A percentile compares a stretch with the other conserved stretches of the same genome.
Evolutionary conservation across 108 stramenopile genomes (phyloP).

Genomic region (Thalassiosira profunda): DNA sequence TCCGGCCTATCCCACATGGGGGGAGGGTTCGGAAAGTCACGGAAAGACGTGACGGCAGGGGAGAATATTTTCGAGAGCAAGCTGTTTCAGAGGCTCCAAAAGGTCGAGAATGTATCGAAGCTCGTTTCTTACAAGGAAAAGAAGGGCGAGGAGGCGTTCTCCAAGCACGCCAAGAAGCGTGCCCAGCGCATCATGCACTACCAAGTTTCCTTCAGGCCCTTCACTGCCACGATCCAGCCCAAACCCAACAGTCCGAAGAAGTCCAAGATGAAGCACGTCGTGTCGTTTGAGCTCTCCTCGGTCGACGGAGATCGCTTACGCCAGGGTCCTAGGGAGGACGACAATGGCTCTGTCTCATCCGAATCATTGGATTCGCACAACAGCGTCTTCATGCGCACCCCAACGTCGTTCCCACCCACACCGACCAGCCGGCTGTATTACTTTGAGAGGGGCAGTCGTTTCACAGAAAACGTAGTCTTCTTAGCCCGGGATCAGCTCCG

Average conservation of each 20-base stretch:
- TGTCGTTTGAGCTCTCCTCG: conserved; percentile 32
- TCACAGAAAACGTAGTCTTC: conserved; percentile 95
- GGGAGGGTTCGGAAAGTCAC: conserved; percentile 3
- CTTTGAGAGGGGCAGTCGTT: conserved; percentile 82
- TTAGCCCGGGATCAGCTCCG: conserved; percentile 95
- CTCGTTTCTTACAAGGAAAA: conserved; percentile 77
- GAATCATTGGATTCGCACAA: conserved; percentile 50
- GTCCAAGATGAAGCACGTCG: conserved; percentile 21
- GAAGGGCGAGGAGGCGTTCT: conserved; percentile 65
- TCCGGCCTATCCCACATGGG: conserved; percentile 13
- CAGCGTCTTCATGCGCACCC: conserved; percentile 95
- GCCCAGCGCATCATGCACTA: conserved; percentile 93
- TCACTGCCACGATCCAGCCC: conserved; percentile 82
- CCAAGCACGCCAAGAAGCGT: conserved; percentile 64
- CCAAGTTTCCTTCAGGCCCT: conserved; percentile 82
- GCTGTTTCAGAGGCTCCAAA: conserved; percentile 67
- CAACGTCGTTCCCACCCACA: conserved; percentile 96
- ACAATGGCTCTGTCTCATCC: conserved; percentile 50
- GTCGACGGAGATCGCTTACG: too few species aligned
- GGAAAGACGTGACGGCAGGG: conserved; percentile 15
- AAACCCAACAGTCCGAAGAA: conserved; percentile 21
- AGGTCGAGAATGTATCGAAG: conserved; percentile 71
- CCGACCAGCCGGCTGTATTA: conserved; percentile 89
- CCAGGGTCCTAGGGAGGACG: too few species aligned
- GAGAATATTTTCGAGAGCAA: conserved; percentile 14